These are phyloP conservation scores for Amanita pseudoporphyria DNA, from an alignment of 768 basidiomycete genomes.

Conservation along the genomic window DNA sequence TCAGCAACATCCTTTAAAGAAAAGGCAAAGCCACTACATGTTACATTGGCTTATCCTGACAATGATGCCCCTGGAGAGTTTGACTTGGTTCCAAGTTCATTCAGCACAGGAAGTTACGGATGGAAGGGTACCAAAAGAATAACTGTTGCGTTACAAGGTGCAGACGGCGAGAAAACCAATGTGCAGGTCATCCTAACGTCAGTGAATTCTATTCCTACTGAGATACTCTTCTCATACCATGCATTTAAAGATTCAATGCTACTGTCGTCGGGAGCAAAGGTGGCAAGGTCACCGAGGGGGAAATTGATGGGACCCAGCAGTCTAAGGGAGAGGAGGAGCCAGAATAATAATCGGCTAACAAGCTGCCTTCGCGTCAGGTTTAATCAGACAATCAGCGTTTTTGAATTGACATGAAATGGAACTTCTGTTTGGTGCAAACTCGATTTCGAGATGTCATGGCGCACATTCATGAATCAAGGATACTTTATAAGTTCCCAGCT, in stretches of 20 bases:
- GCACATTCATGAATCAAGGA: neutral
- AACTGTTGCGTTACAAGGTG: constrained; percentile 49
- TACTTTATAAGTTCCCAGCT: constrained; percentile 30
- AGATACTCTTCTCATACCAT: neutral
- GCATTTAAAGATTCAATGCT: constrained; percentile 54
- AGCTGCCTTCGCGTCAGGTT: neutral
- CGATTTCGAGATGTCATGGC: too few species aligned
- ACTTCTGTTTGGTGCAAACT: neutral
- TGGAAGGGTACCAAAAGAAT: constrained; percentile 75
- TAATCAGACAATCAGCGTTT: neutral
- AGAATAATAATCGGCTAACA: neutral
- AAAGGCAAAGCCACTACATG: constrained; percentile 57
- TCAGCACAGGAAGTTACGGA: constrained; percentile 72
- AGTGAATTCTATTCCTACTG: constrained; percentile 19
- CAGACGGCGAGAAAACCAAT: constrained; percentile 43
- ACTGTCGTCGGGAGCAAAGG: constrained; percentile 65
- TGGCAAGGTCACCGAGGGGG: constrained; percentile 27
- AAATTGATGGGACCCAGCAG: constrained; percentile 11
- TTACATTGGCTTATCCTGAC: constrained; percentile 32
- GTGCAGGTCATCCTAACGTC: constrained; percentile 71
- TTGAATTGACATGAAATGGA: too few species aligned
- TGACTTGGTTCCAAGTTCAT: constrained; percentile 47
- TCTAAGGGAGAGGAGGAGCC: neutral
- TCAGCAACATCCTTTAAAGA: constrained; percentile 45
- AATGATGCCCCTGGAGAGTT: constrained; percentile 37